Evolutionary conservation across 441 rosid genomes (phyloP).

Genomic region (Capsella rubella): DNA sequence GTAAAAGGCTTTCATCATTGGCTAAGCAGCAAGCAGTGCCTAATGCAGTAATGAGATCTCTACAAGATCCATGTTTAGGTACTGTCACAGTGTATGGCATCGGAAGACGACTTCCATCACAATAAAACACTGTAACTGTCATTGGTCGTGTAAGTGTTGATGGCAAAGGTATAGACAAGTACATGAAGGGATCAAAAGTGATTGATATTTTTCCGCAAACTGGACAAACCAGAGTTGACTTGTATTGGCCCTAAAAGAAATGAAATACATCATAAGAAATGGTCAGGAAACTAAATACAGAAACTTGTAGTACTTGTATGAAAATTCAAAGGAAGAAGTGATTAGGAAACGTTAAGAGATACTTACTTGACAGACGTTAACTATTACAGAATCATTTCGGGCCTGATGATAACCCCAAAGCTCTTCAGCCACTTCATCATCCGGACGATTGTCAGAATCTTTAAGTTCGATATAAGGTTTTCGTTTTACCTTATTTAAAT

Average conservation of each 20-base stretch:
- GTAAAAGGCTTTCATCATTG: slow-evolving; percentile 59
- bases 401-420: slow-evolving; percentile 74
- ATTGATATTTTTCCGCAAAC: slow-evolving; percentile 67
- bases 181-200: slow-evolving; percentile 81
- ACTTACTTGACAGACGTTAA: slow-evolving; percentile 72
- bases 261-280: slow-evolving; percentile 22
- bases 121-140: slow-evolving; percentile 58
- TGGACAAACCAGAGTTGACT: slow-evolving; percentile 75
- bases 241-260: slow-evolving; percentile 67
- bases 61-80: slow-evolving; percentile 59
- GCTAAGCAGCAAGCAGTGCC: slow-evolving; percentile 65
- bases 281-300: slow-evolving; percentile 19
- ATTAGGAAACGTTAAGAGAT: slow-evolving; percentile 21
- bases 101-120: slow-evolving; percentile 58
- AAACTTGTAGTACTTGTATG: slow-evolving; percentile 21
- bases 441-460: slow-evolving; percentile 65
- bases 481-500: slow-evolving; percentile 68
- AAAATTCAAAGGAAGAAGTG: slow-evolving; percentile 24
- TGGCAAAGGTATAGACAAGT: slow-evolving; percentile 71
- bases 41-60: slow-evolving; percentile 61
- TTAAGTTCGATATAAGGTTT: slow-evolving; percentile 72
- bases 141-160: slow-evolving; percentile 58
- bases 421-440: slow-evolving; percentile 70
- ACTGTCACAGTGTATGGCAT: slow-evolving; percentile 68
- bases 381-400: slow-evolving; percentile 72